phyloP scores from a whole-genome alignment of 2,329 filamentous ascomycete species.

The Hypoxylon sp. region DNA sequence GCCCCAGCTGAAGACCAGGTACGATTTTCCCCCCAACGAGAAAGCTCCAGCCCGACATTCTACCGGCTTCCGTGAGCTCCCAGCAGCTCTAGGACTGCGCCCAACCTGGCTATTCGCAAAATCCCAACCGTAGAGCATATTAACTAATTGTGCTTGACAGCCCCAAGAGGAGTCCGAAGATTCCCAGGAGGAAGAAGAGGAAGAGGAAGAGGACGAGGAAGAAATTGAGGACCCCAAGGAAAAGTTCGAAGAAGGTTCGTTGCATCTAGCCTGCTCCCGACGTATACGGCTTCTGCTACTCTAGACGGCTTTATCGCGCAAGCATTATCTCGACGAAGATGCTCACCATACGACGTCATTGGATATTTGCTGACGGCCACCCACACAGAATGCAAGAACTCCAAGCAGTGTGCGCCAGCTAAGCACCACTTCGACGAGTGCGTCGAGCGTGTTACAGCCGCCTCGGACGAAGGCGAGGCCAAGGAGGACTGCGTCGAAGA shows the following conservation, averaged over 20 bases:
- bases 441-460: slow-evolving; percentile 87
- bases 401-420: slow-evolving; percentile 83
- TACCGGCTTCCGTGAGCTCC: slow-evolving; percentile 11
- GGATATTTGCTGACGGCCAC: slow-evolving; percentile 44
- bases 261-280: slow-evolving; percentile 23
- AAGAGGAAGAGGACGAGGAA: slow-evolving; percentile 87
- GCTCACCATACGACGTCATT: slow-evolving; percentile 17
- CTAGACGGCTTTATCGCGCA: slow-evolving; percentile 8
- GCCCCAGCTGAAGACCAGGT: slow-evolving; percentile 76
- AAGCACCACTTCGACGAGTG: slow-evolving; percentile 99
- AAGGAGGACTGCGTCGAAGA: slow-evolving; percentile 99
- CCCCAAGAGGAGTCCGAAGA: slow-evolving; percentile 43
- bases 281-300: slow-evolving; percentile 2
- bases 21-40: slow-evolving; percentile 49
- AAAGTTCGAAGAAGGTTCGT: slow-evolving; percentile 91
- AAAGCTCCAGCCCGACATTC: slow-evolving; percentile 24
- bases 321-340: slow-evolving; percentile 7
- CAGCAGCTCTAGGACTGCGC: not conserved
- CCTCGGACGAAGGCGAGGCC: slow-evolving; percentile 77
- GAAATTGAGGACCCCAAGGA: slow-evolving; percentile 90
- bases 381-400: slow-evolving; percentile 86
- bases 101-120: not conserved
- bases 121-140: slow-evolving; percentile 7
- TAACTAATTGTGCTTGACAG: slow-evolving; percentile 25
- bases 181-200: slow-evolving; percentile 73